Conservation (phyloP, 164 flowering plant species). For the Sextonia rubra region DNA sequence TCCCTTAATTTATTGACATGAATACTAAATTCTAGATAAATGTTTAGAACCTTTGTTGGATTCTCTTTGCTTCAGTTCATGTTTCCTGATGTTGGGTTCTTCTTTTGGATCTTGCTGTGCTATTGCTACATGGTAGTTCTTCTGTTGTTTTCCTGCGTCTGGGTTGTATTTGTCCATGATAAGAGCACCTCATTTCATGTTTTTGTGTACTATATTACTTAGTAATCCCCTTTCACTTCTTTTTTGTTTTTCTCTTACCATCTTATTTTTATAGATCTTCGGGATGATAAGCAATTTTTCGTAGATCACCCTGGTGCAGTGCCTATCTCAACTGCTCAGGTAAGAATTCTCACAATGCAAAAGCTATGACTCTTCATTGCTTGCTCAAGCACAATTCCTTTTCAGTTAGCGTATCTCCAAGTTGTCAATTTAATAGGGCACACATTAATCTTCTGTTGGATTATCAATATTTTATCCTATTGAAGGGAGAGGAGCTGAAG, state of each 20-base stretch:
- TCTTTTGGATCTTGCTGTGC: neutral
- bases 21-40: no score
- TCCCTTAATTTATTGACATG: no score
- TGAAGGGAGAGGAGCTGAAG: conserved; percentile 82
- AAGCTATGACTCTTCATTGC: no score
- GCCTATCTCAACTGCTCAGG: conserved; percentile 55
- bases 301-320: conserved; percentile 86
- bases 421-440: neutral
- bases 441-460: neutral
- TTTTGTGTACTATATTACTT: neutral
- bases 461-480: neutral
- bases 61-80: no score
- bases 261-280: conserved; percentile 56
- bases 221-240: neutral
- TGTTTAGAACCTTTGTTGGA: no score
- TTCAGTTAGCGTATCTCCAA: neutral
- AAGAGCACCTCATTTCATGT: neutral
- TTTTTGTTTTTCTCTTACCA: neutral
- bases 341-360: neutral
- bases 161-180: neutral
- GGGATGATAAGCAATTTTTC: conserved; percentile 87
- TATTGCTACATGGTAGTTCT: neutral
- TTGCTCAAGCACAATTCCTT: no score
- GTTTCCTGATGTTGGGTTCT: neutral
- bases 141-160: neutral